Conservation (phyloP, 176 grass and related monocot genomes). For the Lolium perenne region DNA sequence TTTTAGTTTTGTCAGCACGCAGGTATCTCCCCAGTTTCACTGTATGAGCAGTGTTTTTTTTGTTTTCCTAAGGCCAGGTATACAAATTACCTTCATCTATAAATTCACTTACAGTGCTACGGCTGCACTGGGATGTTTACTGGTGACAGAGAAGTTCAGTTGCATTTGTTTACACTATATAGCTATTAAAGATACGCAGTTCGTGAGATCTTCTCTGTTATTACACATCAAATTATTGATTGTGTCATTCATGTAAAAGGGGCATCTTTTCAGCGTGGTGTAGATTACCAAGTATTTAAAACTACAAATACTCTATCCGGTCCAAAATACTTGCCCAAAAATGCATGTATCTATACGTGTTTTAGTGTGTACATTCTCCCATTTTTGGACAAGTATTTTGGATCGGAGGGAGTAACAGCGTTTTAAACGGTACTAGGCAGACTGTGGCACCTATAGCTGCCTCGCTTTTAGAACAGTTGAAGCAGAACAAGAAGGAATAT, state of each 20-base stretch:
- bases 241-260: background rate
- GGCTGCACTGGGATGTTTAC: background rate
- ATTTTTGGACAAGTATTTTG: too few species aligned
- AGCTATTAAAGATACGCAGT: background rate
- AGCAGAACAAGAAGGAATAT: background rate
- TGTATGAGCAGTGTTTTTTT: background rate
- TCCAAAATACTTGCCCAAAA: too few species aligned
- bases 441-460: background rate
- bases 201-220: background rate
- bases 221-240: conserved; percentile 21
- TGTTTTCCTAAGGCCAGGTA: background rate
- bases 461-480: background rate
- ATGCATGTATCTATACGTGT: too few species aligned
- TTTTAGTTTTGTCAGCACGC: background rate
- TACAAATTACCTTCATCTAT: background rate
- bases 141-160: conserved; percentile 17
- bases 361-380: too few species aligned
- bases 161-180: conserved; percentile 12
- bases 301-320: background rate
- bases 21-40: background rate
- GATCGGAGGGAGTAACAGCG: too few species aligned
- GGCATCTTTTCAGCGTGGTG: background rate
- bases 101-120: background rate
- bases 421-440: background rate
- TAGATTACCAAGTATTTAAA: conserved; percentile 16